Evolutionary conservation across 208 protist genomes (phyloP).

Genomic region (Leishmania gerbilli): DNA sequence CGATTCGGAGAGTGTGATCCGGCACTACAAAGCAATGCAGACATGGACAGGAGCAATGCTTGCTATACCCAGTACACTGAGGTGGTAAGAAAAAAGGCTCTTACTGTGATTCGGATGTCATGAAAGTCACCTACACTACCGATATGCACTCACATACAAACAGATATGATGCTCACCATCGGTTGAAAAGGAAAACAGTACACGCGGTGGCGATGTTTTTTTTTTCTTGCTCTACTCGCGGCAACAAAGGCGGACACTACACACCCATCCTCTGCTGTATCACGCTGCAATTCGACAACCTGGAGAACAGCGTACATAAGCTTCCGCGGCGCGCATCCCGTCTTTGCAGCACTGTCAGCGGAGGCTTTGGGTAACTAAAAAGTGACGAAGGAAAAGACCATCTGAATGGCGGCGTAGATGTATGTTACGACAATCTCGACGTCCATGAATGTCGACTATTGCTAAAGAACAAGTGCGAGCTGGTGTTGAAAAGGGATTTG

Average conservation of each 20-base stretch:
- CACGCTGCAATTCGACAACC: not conserved
- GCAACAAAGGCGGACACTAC: not conserved
- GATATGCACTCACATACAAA: not conserved
- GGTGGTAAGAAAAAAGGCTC: not conserved
- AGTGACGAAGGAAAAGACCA: slow-evolving; percentile 18
- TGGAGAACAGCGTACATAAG: not conserved
- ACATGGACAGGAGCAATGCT: not conserved
- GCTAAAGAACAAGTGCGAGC: not conserved
- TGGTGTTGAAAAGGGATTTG: not conserved
- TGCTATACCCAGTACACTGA: not conserved
- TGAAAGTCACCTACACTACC: not conserved
- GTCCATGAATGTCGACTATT: slow-evolving; percentile 5
- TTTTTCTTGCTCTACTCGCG: not conserved
- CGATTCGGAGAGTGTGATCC: slow-evolving; percentile 6
- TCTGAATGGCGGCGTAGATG: slow-evolving; percentile 8
- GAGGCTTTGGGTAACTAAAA: not conserved
- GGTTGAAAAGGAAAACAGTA: not conserved
- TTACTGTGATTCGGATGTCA: not conserved
- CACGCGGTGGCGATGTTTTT: not conserved
- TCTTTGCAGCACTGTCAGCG: not conserved
- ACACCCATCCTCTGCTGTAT: not conserved
- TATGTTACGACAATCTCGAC: slow-evolving; percentile 13
- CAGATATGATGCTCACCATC: too few relatives aligned
- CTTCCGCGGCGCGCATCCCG: not conserved
- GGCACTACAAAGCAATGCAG: slow-evolving; percentile 10